Conservation (phyloP, 2,329 filamentous ascomycete genomes). For the Sclerotinia sclerotiorum region DNA sequence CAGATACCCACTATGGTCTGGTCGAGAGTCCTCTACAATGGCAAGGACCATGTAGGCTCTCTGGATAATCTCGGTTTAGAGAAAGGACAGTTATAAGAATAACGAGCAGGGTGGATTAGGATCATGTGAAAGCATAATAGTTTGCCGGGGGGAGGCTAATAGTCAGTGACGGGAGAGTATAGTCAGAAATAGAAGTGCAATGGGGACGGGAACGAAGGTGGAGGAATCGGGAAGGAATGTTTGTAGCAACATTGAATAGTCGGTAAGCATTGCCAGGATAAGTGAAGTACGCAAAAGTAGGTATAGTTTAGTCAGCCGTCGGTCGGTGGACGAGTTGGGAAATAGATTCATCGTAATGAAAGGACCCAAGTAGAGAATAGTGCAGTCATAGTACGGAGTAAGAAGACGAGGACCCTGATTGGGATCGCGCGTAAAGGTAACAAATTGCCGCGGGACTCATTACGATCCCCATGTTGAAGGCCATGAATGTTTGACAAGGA, state of each 20-base stretch:
- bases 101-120: background rate
- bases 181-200: background rate
- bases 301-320: background rate
- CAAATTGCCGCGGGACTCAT: conserved; percentile 21
- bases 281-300: conserved; percentile 2
- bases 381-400: background rate
- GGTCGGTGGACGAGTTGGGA: background rate
- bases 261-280: conserved; percentile 15
- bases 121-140: background rate
- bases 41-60: conserved; percentile 11
- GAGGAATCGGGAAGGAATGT: conserved; percentile 7
- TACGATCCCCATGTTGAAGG: background rate
- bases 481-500: background rate
- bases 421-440: conserved; percentile 18
- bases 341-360: background rate
- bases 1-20: conserved; percentile 6
- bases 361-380: background rate
- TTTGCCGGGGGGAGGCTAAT: background rate
- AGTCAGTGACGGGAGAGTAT: conserved; percentile 2
- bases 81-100: background rate
- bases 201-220: conserved; percentile 7
- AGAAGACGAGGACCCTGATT: background rate
- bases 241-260: conserved; percentile 15
- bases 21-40: conserved; percentile 3
- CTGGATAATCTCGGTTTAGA: background rate